phyloP scores from a whole-genome alignment of 1,139 yeast species.

The Yamadazyma buinensis region DNA sequence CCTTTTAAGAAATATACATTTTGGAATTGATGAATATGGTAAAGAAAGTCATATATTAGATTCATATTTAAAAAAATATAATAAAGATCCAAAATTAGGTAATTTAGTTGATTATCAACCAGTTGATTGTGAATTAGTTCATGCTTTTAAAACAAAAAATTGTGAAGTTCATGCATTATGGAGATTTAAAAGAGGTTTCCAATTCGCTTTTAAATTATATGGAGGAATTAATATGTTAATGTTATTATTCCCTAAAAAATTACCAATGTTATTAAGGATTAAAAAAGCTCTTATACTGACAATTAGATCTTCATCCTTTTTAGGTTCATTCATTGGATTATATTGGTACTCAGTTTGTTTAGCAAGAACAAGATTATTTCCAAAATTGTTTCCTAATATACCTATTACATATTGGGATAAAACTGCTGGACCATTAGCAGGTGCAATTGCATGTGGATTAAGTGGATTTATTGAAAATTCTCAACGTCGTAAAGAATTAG shows the following conservation, averaged over 20 bases:
- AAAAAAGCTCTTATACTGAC: slow-evolving; percentile 22
- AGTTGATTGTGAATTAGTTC: slow-evolving; percentile 28
- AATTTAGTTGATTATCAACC: slow-evolving; percentile 21
- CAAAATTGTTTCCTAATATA: slow-evolving; percentile 25
- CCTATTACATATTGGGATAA: slow-evolving; percentile 27
- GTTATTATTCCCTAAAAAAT: slow-evolving; percentile 26
- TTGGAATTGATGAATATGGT: slow-evolving; percentile 26
- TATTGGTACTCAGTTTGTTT: slow-evolving; percentile 39
- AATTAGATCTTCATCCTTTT: slow-evolving; percentile 29
- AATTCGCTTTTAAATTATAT: slow-evolving; percentile 31
- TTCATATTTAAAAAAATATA: slow-evolving; percentile 25
- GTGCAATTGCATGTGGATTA: slow-evolving; percentile 31
- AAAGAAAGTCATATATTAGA: slow-evolving; percentile 19
- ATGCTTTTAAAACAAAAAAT: slow-evolving; percentile 29
- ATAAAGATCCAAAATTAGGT: slow-evolving; percentile 23
- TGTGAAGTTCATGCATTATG: slow-evolving; percentile 39
- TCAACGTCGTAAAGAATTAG: slow-evolving; percentile 36
- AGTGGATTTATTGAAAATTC: slow-evolving; percentile 31
- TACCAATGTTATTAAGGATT: slow-evolving; percentile 17
- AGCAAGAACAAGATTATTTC: slow-evolving; percentile 27
- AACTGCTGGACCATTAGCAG: slow-evolving; percentile 27
- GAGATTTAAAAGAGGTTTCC: slow-evolving; percentile 33
- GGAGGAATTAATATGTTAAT: slow-evolving; percentile 29
- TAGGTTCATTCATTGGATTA: slow-evolving; percentile 30
- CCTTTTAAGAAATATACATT: slow-evolving; percentile 20